Percentiles rank a stretch among this genome's conserved stretches.
Evolutionary conservation across 805 yeast species (phyloP).

Genomic region (Starmerella vaccinii): DNA sequence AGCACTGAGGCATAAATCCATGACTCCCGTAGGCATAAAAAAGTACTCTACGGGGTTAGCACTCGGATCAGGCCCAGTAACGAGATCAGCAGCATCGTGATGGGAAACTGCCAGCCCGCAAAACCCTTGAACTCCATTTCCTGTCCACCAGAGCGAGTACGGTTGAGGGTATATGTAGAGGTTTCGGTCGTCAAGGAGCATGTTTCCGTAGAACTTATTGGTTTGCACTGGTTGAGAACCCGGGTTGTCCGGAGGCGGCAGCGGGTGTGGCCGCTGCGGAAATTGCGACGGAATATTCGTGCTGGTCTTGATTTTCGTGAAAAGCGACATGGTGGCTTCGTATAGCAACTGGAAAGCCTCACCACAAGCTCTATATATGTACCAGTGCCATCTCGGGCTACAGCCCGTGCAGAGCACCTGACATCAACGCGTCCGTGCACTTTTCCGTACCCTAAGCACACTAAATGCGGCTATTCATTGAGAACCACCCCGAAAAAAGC

Average conservation of each 20-base stretch:
- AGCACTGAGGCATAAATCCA: conserved; percentile 49
- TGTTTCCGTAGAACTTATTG: conserved; percentile 65
- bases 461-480: too few species aligned
- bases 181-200: conserved; percentile 48
- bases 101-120: conserved; percentile 59
- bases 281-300: conserved; percentile 38
- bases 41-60: conserved; percentile 38
- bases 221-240: conserved; percentile 47
- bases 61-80: conserved; percentile 39
- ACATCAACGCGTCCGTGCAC: conserved; percentile 2
- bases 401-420: background rate
- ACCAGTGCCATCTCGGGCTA: background rate
- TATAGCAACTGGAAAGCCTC: background rate
- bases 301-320: conserved; percentile 37
- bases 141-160: conserved; percentile 52
- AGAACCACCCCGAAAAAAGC: too few species aligned
- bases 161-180: conserved; percentile 56
- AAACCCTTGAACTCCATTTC: conserved; percentile 31
- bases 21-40: conserved; percentile 46
- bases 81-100: conserved; percentile 37
- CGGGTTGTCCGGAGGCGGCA: conserved; percentile 35
- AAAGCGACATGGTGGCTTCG: conserved; percentile 30
- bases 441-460: conserved; percentile 27
- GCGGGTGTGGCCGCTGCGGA: conserved; percentile 30
- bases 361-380: background rate